These are phyloP conservation scores for Didymella sp. DNA, from an alignment of 2,329 filamentous ascomycete species.

Conservation along the genomic window DNA sequence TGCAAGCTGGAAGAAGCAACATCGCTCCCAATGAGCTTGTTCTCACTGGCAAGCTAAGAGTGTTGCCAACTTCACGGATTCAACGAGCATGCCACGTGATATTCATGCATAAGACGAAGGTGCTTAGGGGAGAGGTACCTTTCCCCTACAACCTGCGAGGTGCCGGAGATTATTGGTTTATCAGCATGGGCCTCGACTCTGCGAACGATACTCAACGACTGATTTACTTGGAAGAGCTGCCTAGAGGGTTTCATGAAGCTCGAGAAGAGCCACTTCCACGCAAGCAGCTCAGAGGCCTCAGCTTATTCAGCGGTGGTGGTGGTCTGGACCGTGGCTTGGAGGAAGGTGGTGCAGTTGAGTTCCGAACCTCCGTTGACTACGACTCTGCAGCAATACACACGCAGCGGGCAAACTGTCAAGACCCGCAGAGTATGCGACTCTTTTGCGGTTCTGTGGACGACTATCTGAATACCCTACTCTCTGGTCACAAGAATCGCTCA, in stretches of 20 bases:
- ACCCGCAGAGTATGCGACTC: slow-evolving; percentile 56
- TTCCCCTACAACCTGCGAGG: slow-evolving; percentile 71
- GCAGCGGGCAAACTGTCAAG: slow-evolving; percentile 70
- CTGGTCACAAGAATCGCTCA: slow-evolving; percentile 49
- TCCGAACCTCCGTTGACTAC: slow-evolving; percentile 73
- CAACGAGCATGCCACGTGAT: slow-evolving; percentile 66
- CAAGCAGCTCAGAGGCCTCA: slow-evolving; percentile 59
- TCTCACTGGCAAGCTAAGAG: slow-evolving; percentile 58
- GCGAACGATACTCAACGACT: slow-evolving; percentile 4
- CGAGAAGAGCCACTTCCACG: slow-evolving; percentile 57
- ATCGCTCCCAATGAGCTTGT: slow-evolving; percentile 64
- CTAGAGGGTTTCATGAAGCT: slow-evolving; percentile 56
- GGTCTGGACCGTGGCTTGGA: slow-evolving; percentile 79
- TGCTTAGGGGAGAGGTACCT: slow-evolving; percentile 53
- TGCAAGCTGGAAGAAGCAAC: slow-evolving; percentile 28
- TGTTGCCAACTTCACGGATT: slow-evolving; percentile 54
- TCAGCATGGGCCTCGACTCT: slow-evolving; percentile 52
- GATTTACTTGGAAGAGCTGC: slow-evolving; percentile 17
- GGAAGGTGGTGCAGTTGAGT: slow-evolving; percentile 70
- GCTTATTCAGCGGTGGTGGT: slow-evolving; percentile 80
- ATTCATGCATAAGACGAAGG: slow-evolving; percentile 56
- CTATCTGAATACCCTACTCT: slow-evolving; percentile 63
- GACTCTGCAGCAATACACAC: slow-evolving; percentile 70
- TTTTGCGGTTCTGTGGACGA: slow-evolving; percentile 78
- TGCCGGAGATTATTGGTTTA: slow-evolving; percentile 70